Conservation (phyloP, 768 basidiomycete genomes). For the Mycena olivaceomarginata region DNA sequence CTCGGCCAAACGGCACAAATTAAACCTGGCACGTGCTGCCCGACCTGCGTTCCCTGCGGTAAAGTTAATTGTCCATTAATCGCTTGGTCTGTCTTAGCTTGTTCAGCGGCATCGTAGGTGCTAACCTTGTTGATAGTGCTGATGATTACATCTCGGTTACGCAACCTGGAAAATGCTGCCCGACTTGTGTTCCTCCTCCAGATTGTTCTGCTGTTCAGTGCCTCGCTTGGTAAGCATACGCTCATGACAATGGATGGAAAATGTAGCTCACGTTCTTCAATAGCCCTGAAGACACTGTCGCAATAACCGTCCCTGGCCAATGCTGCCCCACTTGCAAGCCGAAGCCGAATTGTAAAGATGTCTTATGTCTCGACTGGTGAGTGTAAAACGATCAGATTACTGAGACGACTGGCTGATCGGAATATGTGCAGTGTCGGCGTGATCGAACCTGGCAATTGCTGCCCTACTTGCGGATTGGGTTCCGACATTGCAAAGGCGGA, state of each 20-base stretch:
- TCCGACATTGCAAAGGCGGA: no score
- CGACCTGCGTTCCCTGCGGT: constrained; percentile 19
- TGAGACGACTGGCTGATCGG: constrained; percentile 4
- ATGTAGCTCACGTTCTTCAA: constrained; percentile 7
- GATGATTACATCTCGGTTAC: constrained; percentile 13
- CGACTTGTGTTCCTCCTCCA: constrained; percentile 27
- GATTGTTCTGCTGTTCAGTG: constrained; percentile 29
- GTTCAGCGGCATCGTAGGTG: constrained; percentile 16
- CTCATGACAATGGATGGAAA: neutral
- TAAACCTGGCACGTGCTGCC: constrained; percentile 18
- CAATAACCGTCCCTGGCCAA: constrained; percentile 17
- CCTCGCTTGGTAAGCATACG: constrained; percentile 26
- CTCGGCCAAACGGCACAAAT: constrained; percentile 23
- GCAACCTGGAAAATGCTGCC: constrained; percentile 23
- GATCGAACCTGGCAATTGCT: no score
- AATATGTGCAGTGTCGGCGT: no score
- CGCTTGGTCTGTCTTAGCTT: constrained; percentile 12
- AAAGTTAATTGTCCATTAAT: constrained; percentile 7
- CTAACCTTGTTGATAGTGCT: constrained; percentile 16
- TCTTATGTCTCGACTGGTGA: constrained; percentile 26
- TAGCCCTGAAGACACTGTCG: neutral
- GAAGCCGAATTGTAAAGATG: constrained; percentile 19
- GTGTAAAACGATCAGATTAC: constrained; percentile 13
- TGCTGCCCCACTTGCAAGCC: constrained; percentile 33
- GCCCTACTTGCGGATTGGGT: neutral